phyloP scores from a whole-genome alignment of 2,329 filamentous ascomycete genomes.

The Teratosphaeriaceae sp. region DNA sequence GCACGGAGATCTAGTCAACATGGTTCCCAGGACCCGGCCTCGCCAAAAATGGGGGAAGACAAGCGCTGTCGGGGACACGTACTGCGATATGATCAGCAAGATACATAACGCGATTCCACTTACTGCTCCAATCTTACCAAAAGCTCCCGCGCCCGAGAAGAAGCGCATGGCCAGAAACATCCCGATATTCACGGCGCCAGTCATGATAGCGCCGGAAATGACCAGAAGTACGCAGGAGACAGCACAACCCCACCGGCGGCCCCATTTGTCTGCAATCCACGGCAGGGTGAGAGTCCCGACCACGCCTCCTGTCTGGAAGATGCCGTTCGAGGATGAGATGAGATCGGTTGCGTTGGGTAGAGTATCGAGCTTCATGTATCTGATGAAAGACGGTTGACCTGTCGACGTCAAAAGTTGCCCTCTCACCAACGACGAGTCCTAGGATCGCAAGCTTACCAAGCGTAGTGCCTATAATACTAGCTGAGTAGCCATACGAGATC shows the following conservation, averaged over 20 bases:
- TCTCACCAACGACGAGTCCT: neutral
- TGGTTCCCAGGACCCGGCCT: no score
- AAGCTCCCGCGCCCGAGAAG: constrained; percentile 25
- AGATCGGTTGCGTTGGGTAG: constrained; percentile 14
- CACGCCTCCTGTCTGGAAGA: constrained; percentile 18
- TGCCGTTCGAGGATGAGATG: constrained; percentile 15
- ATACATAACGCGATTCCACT: no score
- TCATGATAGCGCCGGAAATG: constrained; percentile 24
- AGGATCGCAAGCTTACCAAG: constrained; percentile 7
- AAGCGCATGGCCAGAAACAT: constrained; percentile 28
- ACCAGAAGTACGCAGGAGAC: constrained; percentile 17
- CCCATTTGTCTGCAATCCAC: constrained; percentile 15
- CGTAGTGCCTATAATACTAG: constrained; percentile 15
- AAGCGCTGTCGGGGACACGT: no score
- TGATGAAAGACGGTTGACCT: constrained; percentile 17
- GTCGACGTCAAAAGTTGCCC: neutral
- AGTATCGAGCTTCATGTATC: constrained; percentile 18
- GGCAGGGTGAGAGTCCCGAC: constrained; percentile 14
- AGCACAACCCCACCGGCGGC: constrained; percentile 13
- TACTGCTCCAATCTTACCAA: no score
- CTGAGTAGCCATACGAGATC: constrained; percentile 5
- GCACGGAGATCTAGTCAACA: neutral
- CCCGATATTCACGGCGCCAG: constrained; percentile 18
- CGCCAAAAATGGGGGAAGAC: no score
- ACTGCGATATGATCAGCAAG: no score